Base-by-base conservation (phyloP, 768 basidiomycete genomes). In the Leccinum obscurum region DNA sequence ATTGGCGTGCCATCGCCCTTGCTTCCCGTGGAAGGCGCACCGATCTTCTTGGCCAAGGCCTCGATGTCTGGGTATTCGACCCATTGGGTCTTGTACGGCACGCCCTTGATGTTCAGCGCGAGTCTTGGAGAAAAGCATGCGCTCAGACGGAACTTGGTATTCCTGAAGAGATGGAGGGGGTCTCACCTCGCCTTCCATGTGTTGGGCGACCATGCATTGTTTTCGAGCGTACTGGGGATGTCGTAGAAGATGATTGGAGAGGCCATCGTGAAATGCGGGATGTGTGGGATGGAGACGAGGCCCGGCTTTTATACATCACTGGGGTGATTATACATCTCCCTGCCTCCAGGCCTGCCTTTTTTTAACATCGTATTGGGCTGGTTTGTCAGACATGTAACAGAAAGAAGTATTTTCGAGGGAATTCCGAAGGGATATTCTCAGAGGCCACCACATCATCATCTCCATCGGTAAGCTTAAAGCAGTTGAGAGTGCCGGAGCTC, bases 181-280 rank as follows among this genome's bases (percentile, higher is more conserved):
- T 34, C 71, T 54, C 46, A 78, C 82, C 82, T 65, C 13, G 71
- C 69, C 66, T 79, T 81, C 78, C 77, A 80, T 35, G 78, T 77
- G 59, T 81, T 83, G 8, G 80, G 77, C 5, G 79, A 78, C 76
- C 78, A 82, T 8, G 75, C 71, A 4, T 66, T 70, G 52, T 7
- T 56, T 1, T 65, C 56, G 6, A 72, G 54, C 44, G 64, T 71
- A 37, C 75, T 73, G 22, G 78, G 77, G 46, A 83, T 77, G 57
- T 83, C 83, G 69, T 81, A 83, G 50, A 81, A 68, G 59, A 79
- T 77, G 59, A 70, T 72, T 17, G 68, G 66, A 24, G 52, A 61
- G 14, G 60, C 13, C 74, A 77, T 76, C 34, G 63, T 51, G 58
- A 22, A 20, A 6, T 28, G 24, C 44, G 51, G 13, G 48, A 54